Percentiles rank a stretch among this genome's conserved stretches.
Evolutionary conservation across 352 stramenopile species (phyloP).

Genomic region (Globisporangium viniferum): DNA sequence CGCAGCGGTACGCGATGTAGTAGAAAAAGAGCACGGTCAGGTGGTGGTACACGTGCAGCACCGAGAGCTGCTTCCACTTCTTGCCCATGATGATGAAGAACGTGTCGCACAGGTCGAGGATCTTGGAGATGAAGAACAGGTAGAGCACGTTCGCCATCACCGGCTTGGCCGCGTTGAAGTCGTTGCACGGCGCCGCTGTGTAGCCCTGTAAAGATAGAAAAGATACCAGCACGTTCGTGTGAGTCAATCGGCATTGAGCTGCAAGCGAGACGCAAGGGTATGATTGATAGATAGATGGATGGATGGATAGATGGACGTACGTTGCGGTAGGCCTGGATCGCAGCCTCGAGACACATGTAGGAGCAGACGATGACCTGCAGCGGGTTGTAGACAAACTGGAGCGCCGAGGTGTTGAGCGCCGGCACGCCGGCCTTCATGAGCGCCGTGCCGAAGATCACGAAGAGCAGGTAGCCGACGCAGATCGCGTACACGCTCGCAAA

Average conservation of each 20-base stretch:
- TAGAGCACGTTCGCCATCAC: slow-evolving; percentile 95
- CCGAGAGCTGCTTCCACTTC: slow-evolving; percentile 97
- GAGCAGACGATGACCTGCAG: slow-evolving; percentile 95
- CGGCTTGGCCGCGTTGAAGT: slow-evolving; percentile 87
- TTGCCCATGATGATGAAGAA: slow-evolving; percentile 98
- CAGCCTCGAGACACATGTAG: slow-evolving; percentile 97
- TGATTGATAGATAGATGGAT: background rate
- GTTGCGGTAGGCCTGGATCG: slow-evolving; percentile 92
- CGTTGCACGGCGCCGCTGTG: slow-evolving; percentile 90
- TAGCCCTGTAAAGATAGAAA: slow-evolving; percentile 49
- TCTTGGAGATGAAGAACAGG: slow-evolving; percentile 98
- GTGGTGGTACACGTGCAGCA: slow-evolving; percentile 98
- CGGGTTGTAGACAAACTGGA: slow-evolving; percentile 98
- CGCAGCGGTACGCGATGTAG: slow-evolving; percentile 75
- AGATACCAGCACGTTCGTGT: background rate
- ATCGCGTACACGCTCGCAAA: slow-evolving; percentile 56
- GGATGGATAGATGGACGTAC: slow-evolving; percentile 18
- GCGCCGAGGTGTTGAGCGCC: slow-evolving; percentile 61
- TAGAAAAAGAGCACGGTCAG: slow-evolving; percentile 41
- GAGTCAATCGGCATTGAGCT: background rate
- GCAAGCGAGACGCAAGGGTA: background rate
- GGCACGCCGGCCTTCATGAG: slow-evolving; percentile 79
- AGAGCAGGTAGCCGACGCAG: slow-evolving; percentile 57
- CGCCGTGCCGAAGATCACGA: slow-evolving; percentile 66
- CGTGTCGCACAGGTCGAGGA: slow-evolving; percentile 91